Evolutionary conservation across 2,329 filamentous ascomycete genomes (phyloP), one percentile per base, ranked within the genome.

Genomic region (Fusarium goolgardi): DNA sequence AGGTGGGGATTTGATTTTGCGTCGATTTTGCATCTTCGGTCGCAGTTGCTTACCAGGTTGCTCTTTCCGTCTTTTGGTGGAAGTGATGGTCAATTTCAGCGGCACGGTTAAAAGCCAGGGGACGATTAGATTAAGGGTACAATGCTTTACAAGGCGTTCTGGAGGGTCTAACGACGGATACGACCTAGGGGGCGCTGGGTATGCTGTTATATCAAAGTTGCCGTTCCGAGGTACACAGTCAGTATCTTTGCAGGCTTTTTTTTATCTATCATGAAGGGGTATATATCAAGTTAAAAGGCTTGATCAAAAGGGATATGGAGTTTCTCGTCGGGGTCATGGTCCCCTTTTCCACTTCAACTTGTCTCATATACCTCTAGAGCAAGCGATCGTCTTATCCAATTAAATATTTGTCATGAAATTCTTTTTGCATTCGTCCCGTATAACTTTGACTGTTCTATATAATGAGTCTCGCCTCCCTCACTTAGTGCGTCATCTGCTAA

Each of bases 361-460:
- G 56, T 63, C 59, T 59, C 59, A 70, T 69, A 71, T 72, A 73
- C 69, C 71, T 72, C 61, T 71, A 72, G 70, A 73, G 68, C 70
- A 71, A 70, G 70, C 70, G 62, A 61, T 67, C 59, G 54, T 70
- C 53, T 70, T 63, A 67, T 60, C 47, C 46, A 60, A 70, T 62
- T 55, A 49, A 58, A 59, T 49, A 61, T 68, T 66, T 64, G 35
- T 59, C 55, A 56, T 58, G 20, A 59, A 56, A 29, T 18, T 41
- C 31, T 41, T 20, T 27, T 32, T 50, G 23, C 27, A 43, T 55
- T 54, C 23, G 29, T 55, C 32, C 18, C 32, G 43, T 47, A 20
- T n/a, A 23, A n/a, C 16, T 25, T 46, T 37, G 57, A 41, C 44
- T 44, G 15, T 15, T 52, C 34, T 57, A 27, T 8, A 23, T 15